Conservation (phyloP, 2,329 filamentous ascomycete genomes). For the Pseudogymnoascus sp. region DNA sequence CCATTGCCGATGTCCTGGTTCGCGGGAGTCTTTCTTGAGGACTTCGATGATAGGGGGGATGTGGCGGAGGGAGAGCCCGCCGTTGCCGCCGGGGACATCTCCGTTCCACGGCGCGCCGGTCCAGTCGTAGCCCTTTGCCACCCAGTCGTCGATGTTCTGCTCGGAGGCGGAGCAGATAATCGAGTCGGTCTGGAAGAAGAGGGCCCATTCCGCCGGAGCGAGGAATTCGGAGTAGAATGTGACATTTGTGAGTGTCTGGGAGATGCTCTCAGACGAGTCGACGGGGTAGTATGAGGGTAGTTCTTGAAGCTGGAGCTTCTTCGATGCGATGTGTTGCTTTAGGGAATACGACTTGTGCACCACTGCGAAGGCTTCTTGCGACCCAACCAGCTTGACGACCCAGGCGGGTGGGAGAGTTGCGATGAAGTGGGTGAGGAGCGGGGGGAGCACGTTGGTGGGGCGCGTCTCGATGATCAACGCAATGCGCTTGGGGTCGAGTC, state of each 20-base stretch:
- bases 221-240: conserved; percentile 22
- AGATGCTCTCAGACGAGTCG: conserved; percentile 20
- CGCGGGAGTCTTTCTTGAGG: conserved; percentile 42
- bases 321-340: conserved; percentile 19
- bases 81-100: conserved; percentile 42
- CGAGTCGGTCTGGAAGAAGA: conserved; percentile 27
- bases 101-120: conserved; percentile 44
- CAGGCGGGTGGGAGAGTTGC: conserved; percentile 16
- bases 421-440: conserved; percentile 17
- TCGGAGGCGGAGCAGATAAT: conserved; percentile 24
- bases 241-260: conserved; percentile 22
- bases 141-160: conserved; percentile 24
- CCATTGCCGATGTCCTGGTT: conserved; percentile 44
- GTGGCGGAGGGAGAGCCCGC: conserved; percentile 46
- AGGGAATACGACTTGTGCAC: conserved; percentile 21
- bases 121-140: conserved; percentile 32
- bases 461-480: conserved; percentile 19
- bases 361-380: conserved; percentile 16
- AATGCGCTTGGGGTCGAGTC: conserved; percentile 13
- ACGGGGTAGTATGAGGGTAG: conserved; percentile 14
- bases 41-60: conserved; percentile 49
- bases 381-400: conserved; percentile 17
- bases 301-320: conserved; percentile 20
- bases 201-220: conserved; percentile 22
- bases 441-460: conserved; percentile 15